These are phyloP conservation scores for Xylaria longipes DNA, from an alignment of 495 filamentous ascomycete species.

Conservation along the genomic window DNA sequence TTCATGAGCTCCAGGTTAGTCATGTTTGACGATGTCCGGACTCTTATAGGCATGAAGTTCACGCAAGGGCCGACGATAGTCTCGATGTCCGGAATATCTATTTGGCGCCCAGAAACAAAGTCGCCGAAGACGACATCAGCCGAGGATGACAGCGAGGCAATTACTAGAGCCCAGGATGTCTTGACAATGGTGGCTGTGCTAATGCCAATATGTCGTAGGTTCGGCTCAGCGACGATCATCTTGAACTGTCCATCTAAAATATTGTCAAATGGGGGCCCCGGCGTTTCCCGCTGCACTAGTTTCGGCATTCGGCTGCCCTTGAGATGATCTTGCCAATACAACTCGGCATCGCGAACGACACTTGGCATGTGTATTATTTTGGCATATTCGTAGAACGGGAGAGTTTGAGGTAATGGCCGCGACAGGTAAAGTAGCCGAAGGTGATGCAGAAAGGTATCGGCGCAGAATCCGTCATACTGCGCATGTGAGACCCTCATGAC, in stretches of 20 bases:
- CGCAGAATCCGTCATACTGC: constrained; percentile 4
- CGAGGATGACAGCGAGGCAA: not conserved
- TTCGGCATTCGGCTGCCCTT: constrained; percentile 1
- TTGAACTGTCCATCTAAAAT: not conserved
- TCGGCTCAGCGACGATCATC: not conserved
- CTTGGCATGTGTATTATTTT: not conserved
- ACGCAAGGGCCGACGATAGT: not conserved
- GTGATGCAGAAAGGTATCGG: not conserved
- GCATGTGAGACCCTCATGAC: not conserved
- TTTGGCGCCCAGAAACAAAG: not conserved
- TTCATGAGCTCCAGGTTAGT: not conserved
- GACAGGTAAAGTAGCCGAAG: not conserved
- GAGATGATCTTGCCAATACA: constrained; percentile 3
- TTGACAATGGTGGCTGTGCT: constrained; percentile 4
- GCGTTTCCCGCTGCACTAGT: not conserved
- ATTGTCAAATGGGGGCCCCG: not conserved
- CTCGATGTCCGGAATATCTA: not conserved
- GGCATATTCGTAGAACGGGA: not conserved
- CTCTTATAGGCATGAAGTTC: not conserved
- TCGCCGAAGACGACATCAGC: not conserved
- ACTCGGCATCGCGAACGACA: not conserved
- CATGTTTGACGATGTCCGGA: not conserved
- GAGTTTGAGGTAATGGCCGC: not conserved
- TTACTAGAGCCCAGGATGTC: not conserved
- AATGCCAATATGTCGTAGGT: not conserved